Evolutionary conservation across 257 asterid genomes (phyloP), one percentile per base, ranked within the genome.

Genomic region (Anisodus tanguticus): DNA sequence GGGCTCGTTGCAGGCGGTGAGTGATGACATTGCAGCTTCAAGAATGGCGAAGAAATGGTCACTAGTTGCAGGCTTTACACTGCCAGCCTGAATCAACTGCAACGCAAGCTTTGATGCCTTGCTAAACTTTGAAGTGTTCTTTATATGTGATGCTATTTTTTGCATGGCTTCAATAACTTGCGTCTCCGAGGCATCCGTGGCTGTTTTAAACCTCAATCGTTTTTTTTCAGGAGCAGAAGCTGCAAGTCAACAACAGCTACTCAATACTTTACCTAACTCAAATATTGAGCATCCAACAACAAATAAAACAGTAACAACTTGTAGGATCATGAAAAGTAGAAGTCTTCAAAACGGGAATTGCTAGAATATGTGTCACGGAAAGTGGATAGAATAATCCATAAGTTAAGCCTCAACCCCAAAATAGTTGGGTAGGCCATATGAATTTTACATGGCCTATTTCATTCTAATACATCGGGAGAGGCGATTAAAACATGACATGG

Each of bases 91-190:
- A 87, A 95, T 93, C 82, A 97, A 89, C 88, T 97, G 99, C 80
- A 92, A 84, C 12, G 93, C 97, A 86, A 97, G 98, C 88, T 97
- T 95, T 1, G 99, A 93, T 7, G 98, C 99, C 88, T 95, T 97
- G 66, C 86, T 85, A 81, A 95, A 95, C 88, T 97, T 97, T 4
- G 93, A 82, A 10, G 91, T 85, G 83, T 93, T 93, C 90, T 89
- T 93, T 89, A 97, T 95, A 84, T 97, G 98, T 31, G 95, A 92
- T 67, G 95, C 88, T 86, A 97, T 92, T 87, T 94, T 97, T 85
- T 88, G 93, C 98, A 97, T 95, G 85, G 99, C 99, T 58, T 93
- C 98, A 57, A 97, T 93, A 51, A 95, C 93, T 91, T 97, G 99
- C 58, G 88, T 86, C 71, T 95, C 98, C 0, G 99, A 94, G 70